These are phyloP conservation scores for Exidia glandulosa DNA, from an alignment of 768 basidiomycete genomes.

Conservation along the genomic window DNA sequence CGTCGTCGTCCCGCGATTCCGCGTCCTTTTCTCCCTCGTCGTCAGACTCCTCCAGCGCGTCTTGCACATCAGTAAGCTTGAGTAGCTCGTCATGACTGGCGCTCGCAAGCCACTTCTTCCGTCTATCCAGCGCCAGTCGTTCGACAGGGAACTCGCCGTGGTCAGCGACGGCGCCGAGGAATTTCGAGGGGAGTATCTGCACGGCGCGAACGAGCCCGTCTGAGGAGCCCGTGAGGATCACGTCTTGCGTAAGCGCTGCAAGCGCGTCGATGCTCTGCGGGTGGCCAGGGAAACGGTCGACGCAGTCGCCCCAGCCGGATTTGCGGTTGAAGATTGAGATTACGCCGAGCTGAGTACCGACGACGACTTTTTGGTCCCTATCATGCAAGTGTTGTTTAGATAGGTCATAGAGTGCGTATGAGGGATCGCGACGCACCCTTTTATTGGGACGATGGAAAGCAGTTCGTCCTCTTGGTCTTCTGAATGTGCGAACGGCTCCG, in stretches of 20 bases:
- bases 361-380: conserved; percentile 70
- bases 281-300: conserved; percentile 84
- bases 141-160: conserved; percentile 92
- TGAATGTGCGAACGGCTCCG: conserved; percentile 69
- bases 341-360: conserved; percentile 84
- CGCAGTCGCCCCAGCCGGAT: conserved; percentile 86
- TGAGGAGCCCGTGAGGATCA: conserved; percentile 81
- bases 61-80: conserved; percentile 74
- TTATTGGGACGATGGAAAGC: conserved; percentile 75
- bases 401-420: background rate
- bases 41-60: conserved; percentile 53
- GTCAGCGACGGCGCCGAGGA: conserved; percentile 82
- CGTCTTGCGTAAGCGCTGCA: conserved; percentile 55
- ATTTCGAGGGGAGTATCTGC: conserved; percentile 77
- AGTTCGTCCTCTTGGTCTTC: conserved; percentile 96
- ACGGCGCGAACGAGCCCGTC: conserved; percentile 85
- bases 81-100: conserved; percentile 83
- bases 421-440: conserved; percentile 39
- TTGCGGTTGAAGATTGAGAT: conserved; percentile 81
- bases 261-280: conserved; percentile 86
- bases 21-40: conserved; percentile 13
- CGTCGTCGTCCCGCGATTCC: background rate
- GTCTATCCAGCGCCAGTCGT: conserved; percentile 57
- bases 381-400: background rate
- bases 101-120: conserved; percentile 76